Evolutionary conservation across 495 filamentous ascomycete species (phyloP).

Genomic region (Podospora conica): DNA sequence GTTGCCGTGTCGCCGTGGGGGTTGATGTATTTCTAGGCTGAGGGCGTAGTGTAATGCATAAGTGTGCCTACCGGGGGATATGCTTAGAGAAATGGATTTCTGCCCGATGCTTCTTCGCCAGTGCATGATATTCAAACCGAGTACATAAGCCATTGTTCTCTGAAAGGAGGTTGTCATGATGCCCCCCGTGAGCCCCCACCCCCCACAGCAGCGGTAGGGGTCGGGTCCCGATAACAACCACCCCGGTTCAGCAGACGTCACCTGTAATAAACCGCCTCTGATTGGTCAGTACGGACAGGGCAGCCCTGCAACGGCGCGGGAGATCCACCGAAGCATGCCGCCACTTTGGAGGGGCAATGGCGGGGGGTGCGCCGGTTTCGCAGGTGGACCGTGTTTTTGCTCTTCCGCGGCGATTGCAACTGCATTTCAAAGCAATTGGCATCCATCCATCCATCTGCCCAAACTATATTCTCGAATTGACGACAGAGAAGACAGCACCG

Average conservation of each 20-base stretch:
- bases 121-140: too few relatives aligned
- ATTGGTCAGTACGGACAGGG: neutral
- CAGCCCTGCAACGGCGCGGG: neutral
- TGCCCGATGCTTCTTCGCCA: neutral
- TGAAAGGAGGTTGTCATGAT: neutral
- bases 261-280: neutral
- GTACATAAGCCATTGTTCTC: neutral
- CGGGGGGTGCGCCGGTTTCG: slow-evolving; percentile 8
- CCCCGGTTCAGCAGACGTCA: neutral
- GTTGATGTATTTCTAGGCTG: neutral
- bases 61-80: neutral
- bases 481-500: neutral
- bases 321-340: neutral
- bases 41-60: too few relatives aligned
- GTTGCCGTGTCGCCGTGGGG: too few relatives aligned
- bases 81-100: neutral
- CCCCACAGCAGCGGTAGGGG: neutral
- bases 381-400: neutral
- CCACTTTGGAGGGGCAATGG: slow-evolving; percentile 8
- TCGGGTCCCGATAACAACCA: neutral
- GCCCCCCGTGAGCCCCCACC: neutral
- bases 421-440: slow-evolving; percentile 8
- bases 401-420: neutral
- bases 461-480: neutral
- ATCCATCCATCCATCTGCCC: neutral